Evolutionary conservation across 2,329 filamentous ascomycete species (phyloP).

Genomic region (Erysiphe pulchra): DNA sequence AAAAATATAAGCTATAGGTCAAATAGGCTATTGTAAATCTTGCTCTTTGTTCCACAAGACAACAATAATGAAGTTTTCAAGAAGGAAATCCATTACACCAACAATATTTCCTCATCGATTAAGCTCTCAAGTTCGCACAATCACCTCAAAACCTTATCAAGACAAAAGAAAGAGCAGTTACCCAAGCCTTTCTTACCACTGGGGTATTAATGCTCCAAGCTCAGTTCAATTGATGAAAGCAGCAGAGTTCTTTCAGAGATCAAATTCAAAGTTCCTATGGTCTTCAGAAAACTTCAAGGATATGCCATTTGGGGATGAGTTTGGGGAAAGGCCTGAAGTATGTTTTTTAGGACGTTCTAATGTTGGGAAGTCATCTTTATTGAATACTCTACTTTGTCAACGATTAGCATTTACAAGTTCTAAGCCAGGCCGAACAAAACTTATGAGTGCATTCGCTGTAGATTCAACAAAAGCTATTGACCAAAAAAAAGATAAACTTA

Average conservation of each 20-base stretch:
- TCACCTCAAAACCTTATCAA: background rate
- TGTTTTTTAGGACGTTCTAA: conserved; percentile 42
- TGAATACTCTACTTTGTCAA: conserved; percentile 34
- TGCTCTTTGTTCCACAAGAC: no score
- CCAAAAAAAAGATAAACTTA: conserved; percentile 15
- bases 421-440: conserved; percentile 32
- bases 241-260: conserved; percentile 19
- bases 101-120: background rate
- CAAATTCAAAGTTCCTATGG: conserved; percentile 29
- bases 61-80: no score
- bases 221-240: conserved; percentile 19
- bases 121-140: background rate
- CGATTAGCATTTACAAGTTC: conserved; percentile 27
- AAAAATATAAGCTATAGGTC: no score
- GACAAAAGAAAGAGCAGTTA: background rate
- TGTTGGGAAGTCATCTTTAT: conserved; percentile 39
- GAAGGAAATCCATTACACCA: no score
- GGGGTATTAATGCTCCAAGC: conserved; percentile 22
- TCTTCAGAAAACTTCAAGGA: conserved; percentile 31
- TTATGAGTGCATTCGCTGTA: conserved; percentile 41
- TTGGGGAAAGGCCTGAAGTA: conserved; percentile 16
- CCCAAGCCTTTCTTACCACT: conserved; percentile 18
- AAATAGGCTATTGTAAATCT: no score
- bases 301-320: conserved; percentile 24
- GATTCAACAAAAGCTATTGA: conserved; percentile 14